Evolutionary conservation across 169 alveolate species (phyloP), one percentile per base, ranked within the genome.

Genomic region (Cystoisospora suis): DNA sequence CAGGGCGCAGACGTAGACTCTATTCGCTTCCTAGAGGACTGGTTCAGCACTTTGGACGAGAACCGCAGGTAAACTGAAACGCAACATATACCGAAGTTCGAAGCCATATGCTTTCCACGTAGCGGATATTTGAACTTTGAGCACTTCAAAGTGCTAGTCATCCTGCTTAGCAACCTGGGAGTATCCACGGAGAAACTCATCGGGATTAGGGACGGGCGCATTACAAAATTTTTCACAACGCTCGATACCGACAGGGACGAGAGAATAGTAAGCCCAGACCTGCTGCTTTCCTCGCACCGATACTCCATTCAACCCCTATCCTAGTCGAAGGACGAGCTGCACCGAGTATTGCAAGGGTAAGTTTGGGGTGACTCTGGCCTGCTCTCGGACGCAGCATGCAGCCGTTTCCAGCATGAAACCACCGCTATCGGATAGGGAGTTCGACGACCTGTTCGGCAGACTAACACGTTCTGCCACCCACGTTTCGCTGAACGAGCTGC

Each of bases 101-200:
- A 5, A n/a, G 1, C 23, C 20, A 69, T 29, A 36, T 36, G 5
- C n/a, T 44, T 29, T 9, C 27, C 69, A 23, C 1, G 27, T 65
- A 87, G 91, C 36, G 91, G 91, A 42, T 87, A 87, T 32, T 15
- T 87, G 65, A 81, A 75, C 61, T 87, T 87, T 27, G 87, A 87
- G 15, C 70, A 87, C 46, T 87, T 87, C 69, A 87, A 70, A 27
- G 87, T 80, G n/a, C 80, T 87, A 2, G 61, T 87, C 36, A 81
- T 87, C 45, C 87, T 87, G 40, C 69, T 87, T 44, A 87, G 91
- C 3, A 23, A 65, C 12, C 20, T 87, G 27, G 87, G 91, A 0
- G 91, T 87, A 46, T 56, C 56, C 46, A 75, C 86, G n/a, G 79
- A 86, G 42, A 46, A 49, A 38, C 75, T 53, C 61, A 58, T 49